phyloP scores from a whole-genome alignment of 83 land plant species.

The Larix sibirica region DNA sequence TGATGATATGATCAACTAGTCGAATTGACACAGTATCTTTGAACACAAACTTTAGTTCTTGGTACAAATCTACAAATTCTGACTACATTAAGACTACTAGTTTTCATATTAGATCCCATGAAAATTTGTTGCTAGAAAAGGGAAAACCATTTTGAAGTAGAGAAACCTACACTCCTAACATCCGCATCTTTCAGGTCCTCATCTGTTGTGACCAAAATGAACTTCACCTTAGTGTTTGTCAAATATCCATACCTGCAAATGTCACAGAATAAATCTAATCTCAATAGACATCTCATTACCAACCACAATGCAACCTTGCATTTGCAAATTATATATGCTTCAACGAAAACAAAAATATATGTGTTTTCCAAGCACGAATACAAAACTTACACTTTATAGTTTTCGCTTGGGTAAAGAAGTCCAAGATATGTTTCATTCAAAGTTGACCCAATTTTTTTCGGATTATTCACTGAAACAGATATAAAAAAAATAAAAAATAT shows the following conservation, averaged over 20 bases:
- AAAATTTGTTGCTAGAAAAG: not conserved
- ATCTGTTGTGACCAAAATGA: conserved; percentile 93
- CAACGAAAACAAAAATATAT: not conserved
- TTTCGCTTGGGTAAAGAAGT: conserved; percentile 94
- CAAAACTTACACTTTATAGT: conserved; percentile 90
- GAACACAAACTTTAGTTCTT: too few relatives aligned
- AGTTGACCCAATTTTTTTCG: conserved; percentile 77
- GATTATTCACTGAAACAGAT: conserved; percentile 76
- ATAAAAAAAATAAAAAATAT: not conserved
- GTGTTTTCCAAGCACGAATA: not conserved
- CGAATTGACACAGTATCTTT: too few relatives aligned
- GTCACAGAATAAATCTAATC: conserved; percentile 10
- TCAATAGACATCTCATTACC: not conserved
- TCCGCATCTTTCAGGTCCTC: conserved; percentile 92
- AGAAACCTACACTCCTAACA: conserved; percentile 80
- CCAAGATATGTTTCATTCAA: conserved; percentile 96
- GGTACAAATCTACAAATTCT: not conserved
- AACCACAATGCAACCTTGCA: not conserved
- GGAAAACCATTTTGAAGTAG: not conserved
- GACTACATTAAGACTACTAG: not conserved
- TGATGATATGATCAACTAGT: too few relatives aligned
- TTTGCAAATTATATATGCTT: not conserved
- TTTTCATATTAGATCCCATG: not conserved
- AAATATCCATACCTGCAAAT: conserved; percentile 88
- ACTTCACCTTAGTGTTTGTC: conserved; percentile 95